Percentiles rank a stretch among this genome's conserved stretches.
phyloP scores from a whole-genome alignment of 352 stramenopile species.

The Phytophthora fragariae region DNA sequence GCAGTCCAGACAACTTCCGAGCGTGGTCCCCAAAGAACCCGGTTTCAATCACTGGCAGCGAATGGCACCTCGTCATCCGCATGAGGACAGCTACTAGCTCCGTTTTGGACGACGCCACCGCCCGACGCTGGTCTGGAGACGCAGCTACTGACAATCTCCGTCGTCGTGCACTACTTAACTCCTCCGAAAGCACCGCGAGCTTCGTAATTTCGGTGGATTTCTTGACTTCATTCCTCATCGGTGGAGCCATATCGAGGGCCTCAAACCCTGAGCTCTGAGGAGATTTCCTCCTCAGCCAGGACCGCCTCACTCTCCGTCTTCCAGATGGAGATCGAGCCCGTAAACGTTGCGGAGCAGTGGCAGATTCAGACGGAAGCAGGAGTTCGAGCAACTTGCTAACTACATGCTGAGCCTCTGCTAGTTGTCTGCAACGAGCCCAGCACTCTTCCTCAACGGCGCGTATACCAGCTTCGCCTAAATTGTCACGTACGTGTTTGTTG shows the following conservation, averaged over 20 bases:
- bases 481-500: constrained; percentile 43
- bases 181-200: background rate
- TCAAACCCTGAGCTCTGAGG: background rate
- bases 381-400: constrained; percentile 24
- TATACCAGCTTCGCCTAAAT: constrained; percentile 42
- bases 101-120: background rate
- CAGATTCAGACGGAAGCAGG: constrained; percentile 12
- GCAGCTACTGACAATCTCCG: constrained; percentile 14
- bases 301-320: background rate
- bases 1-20: constrained; percentile 36
- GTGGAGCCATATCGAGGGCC: background rate
- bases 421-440: constrained; percentile 63
- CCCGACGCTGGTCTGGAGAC: background rate
- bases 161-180: background rate
- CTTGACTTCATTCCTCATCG: background rate
- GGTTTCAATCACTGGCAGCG: constrained; percentile 52
- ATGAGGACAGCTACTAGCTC: constrained; percentile 15
- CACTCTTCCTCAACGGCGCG: constrained; percentile 68
- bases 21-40: constrained; percentile 52
- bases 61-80: constrained; percentile 54
- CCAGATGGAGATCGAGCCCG: background rate
- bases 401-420: constrained; percentile 43
- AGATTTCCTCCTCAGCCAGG: background rate
- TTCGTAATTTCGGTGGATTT: background rate
- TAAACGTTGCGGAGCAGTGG: background rate